Percentiles rank a stretch among this genome's conserved stretches.
phyloP scores from a whole-genome alignment of 768 basidiomycete species.

The Auricularia heimuer region DNA sequence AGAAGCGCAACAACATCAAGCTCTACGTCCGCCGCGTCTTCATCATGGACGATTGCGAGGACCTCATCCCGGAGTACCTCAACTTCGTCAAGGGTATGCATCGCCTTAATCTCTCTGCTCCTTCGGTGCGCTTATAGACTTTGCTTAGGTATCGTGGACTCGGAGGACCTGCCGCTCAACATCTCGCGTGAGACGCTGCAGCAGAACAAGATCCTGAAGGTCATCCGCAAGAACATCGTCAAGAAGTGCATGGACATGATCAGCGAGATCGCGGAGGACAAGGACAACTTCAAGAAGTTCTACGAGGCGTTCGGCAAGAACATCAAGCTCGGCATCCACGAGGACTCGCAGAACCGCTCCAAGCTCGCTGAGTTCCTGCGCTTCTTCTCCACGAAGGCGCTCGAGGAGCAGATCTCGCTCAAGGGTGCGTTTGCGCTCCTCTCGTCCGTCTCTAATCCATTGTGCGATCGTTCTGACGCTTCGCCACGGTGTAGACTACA shows the following conservation, averaged over 20 bases:
- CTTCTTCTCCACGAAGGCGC: slow-evolving; percentile 92
- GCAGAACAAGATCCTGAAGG: slow-evolving; percentile 99
- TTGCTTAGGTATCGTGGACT: slow-evolving; percentile 96
- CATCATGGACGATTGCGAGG: slow-evolving; percentile 99
- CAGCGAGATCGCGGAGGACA: slow-evolving; percentile 96
- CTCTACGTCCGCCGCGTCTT: slow-evolving; percentile 99
- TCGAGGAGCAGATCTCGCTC: slow-evolving; percentile 84
- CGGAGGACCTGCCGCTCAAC: slow-evolving; percentile 98
- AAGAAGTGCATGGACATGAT: slow-evolving; percentile 96
- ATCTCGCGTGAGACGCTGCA: slow-evolving; percentile 99
- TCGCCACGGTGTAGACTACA: slow-evolving; percentile 60
- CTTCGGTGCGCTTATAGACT: too few relatives aligned
- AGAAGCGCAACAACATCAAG: slow-evolving; percentile 99
- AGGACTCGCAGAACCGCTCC: slow-evolving; percentile 96
- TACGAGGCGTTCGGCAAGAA: slow-evolving; percentile 99
- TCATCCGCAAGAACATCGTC: slow-evolving; percentile 98
- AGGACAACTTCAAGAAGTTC: slow-evolving; percentile 96
- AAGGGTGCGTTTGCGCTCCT: slow-evolving; percentile 50
- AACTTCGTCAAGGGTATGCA: slow-evolving; percentile 89
- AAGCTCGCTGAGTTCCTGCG: slow-evolving; percentile 99
- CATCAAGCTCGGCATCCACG: slow-evolving; percentile 98
- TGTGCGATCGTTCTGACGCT: slow-evolving; percentile 4
- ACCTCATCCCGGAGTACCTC: slow-evolving; percentile 98
- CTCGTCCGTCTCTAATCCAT: slow-evolving; percentile 7
- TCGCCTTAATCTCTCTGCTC: too few relatives aligned